Percentiles rank a stretch among this genome's conserved stretches.
Evolutionary conservation across 192 early-diverging fungal species (phyloP).

Genomic region (Endogone sp.): DNA sequence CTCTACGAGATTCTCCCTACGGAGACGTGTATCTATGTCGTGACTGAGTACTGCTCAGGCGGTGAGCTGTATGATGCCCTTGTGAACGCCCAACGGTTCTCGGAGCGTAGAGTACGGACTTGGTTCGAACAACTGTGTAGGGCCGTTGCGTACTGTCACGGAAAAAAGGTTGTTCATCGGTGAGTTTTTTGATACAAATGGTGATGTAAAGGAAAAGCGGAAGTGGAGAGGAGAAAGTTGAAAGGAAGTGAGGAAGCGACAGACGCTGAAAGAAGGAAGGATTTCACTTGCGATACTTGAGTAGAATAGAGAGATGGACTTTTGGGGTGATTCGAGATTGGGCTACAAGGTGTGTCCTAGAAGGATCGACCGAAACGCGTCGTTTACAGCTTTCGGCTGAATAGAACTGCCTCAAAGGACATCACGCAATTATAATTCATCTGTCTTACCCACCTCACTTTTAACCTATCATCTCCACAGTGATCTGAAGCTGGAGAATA

Average conservation of each 20-base stretch:
- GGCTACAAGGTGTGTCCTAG: too few relatives aligned
- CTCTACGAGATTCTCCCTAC: slow-evolving; percentile 74
- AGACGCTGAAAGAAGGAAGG: too few relatives aligned
- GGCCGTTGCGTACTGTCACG: slow-evolving; percentile 50
- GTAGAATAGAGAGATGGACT: too few relatives aligned
- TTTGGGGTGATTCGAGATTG: too few relatives aligned
- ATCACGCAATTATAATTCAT: too few relatives aligned
- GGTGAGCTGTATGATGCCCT: slow-evolving; percentile 61
- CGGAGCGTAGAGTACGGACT: slow-evolving; percentile 35
- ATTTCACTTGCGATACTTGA: too few relatives aligned
- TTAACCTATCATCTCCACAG: slow-evolving; percentile 22
- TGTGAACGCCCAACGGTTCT: slow-evolving; percentile 32
- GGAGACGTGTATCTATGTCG: slow-evolving; percentile 73
- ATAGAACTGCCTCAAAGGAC: too few relatives aligned
- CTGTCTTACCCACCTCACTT: neutral
- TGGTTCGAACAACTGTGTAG: slow-evolving; percentile 47
- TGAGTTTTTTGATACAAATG: neutral
- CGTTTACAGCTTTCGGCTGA: too few relatives aligned
- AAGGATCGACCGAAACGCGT: too few relatives aligned
- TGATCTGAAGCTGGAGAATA: slow-evolving; percentile 61
- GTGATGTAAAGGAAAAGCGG: neutral
- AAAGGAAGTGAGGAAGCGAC: too few relatives aligned
- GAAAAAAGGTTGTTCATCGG: slow-evolving; percentile 50
- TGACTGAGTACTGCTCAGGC: slow-evolving; percentile 74
- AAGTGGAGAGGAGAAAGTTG: neutral